Evolutionary conservation across 179 eudicot species (phyloP), one percentile per base, ranked within the genome.

Genomic region (Carnegiea gigantea): DNA sequence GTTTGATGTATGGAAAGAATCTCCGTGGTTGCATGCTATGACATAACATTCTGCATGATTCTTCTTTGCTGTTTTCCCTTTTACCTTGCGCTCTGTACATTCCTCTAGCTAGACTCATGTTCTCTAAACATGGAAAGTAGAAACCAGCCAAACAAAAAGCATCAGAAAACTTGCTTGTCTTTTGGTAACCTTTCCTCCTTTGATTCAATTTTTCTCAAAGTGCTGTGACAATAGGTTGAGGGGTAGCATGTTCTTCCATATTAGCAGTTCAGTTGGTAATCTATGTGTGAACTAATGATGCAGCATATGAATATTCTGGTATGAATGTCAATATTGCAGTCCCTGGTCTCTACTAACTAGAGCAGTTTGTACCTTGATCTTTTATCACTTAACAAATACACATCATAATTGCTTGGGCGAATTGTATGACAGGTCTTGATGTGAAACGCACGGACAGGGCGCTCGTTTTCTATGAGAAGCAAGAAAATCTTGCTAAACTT

Each of bases 391-490:
- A 5, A 10, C 15, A 48, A 9, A 9, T 48, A 13, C 53, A 48
- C 53, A 48, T 48, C 53, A 11, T 84, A 38, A 77, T 40, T 72
- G 12, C 43, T n/a, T 86, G 67, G 70, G 21, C 38, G 82, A 60
- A 57, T 26, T 83, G 75, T 33, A 70, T 88, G 86, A 67, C 79
- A 96, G 99, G 99, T 83, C 99, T 96, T 20, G 99, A 96, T 82
- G 99, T 96, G 82, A 87, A 84, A 77, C 96, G 99, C 72, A 96
- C 99, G 40, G 99, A 96, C 87, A 90, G 99, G 87, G 94, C 98
- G 60, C 86, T 96, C 18, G 88, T 89, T 78, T 96, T 93, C 87
- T 96, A 86, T 78, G 98, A 96, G 90, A 92, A 92, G 90, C 91
- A 93, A 85, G 97, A 89, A 75, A 93, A 95, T 85, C 86, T 96